A percentile compares a stretch with the other conserved stretches of the same genome.
Conservation (phyloP, 1,284 basidiomycete genomes). For the Tylopilus orsonianus region DNA sequence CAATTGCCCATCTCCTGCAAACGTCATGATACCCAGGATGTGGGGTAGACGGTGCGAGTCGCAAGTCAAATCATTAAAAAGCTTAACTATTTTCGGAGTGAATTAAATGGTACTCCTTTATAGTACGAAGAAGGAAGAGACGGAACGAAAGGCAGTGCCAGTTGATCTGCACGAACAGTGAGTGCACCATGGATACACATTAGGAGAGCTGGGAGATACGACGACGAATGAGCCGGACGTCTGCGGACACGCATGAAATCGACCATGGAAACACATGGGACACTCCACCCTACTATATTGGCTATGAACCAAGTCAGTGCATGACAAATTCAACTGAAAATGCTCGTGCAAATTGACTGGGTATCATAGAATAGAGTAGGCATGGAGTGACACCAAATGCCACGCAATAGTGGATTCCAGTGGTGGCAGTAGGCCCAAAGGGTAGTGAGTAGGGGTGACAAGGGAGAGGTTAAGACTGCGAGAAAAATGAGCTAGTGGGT, state of each 20-base stretch:
- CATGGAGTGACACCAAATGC: conserved; percentile 32
- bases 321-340: conserved; percentile 31
- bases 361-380: conserved; percentile 35
- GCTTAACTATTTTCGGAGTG: conserved; percentile 17
- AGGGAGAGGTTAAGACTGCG: conserved; percentile 11
- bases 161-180: background rate
- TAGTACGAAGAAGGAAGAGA: background rate
- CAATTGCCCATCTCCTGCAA: background rate
- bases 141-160: background rate
- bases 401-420: conserved; percentile 13
- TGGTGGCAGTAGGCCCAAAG: conserved; percentile 9
- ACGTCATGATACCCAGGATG: conserved; percentile 10
- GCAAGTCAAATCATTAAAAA: conserved; percentile 30
- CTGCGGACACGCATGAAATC: conserved; percentile 3
- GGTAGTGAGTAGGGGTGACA: background rate
- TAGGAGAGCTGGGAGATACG: background rate
- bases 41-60: conserved; percentile 14
- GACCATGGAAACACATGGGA: conserved; percentile 19
- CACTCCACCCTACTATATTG: conserved; percentile 33
- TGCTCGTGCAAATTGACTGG: conserved; percentile 29
- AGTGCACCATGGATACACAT: too few species aligned
- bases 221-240: background rate
- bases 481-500: conserved; percentile 17
- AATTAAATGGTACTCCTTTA: background rate
- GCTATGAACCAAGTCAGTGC: conserved; percentile 36